These are phyloP conservation scores for Arctostaphylos glauca DNA, from an alignment of 148 eudicot species.

Conservation along the genomic window DNA sequence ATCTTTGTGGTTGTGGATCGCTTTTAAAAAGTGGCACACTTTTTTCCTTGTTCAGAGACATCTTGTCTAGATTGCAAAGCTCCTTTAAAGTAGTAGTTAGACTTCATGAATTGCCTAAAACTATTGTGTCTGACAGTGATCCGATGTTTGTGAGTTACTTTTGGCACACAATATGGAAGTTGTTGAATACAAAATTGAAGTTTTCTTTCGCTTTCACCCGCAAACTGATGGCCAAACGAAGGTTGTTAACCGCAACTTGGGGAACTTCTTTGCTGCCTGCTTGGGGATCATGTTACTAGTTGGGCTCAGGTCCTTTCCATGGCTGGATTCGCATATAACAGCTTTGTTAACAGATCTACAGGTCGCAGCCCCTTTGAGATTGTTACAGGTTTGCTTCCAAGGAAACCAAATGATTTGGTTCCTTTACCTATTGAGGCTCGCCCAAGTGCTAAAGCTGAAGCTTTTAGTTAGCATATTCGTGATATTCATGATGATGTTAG, in stretches of 20 bases:
- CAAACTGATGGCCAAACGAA: slow-evolving; percentile 9
- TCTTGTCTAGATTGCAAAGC: background rate
- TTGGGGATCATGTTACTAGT: too few species aligned
- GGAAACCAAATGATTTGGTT: background rate
- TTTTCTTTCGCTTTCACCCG: slow-evolving; percentile 14
- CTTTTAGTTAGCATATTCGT: too few species aligned
- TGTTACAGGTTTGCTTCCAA: background rate
- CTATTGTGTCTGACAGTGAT: slow-evolving; percentile 16
- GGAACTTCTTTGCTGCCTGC: too few species aligned
- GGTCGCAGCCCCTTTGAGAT: too few species aligned
- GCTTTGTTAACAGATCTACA: too few species aligned
- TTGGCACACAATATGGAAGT: slow-evolving; percentile 9
- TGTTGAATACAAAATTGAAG: slow-evolving; percentile 4
- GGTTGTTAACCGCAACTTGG: slow-evolving; percentile 2
- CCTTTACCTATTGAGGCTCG: background rate
- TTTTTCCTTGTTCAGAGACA: background rate
- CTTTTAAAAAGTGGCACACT: background rate
- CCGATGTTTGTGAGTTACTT: slow-evolving; percentile 12
- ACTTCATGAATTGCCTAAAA: slow-evolving; percentile 19
- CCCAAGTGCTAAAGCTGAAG: too few species aligned
- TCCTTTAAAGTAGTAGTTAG: background rate
- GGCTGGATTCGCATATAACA: too few species aligned
- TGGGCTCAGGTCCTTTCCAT: too few species aligned
- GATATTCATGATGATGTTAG: too few species aligned
- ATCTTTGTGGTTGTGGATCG: background rate